Evolutionary conservation across 441 rosid genomes (phyloP).

Genomic region (Erodium moschatum): DNA sequence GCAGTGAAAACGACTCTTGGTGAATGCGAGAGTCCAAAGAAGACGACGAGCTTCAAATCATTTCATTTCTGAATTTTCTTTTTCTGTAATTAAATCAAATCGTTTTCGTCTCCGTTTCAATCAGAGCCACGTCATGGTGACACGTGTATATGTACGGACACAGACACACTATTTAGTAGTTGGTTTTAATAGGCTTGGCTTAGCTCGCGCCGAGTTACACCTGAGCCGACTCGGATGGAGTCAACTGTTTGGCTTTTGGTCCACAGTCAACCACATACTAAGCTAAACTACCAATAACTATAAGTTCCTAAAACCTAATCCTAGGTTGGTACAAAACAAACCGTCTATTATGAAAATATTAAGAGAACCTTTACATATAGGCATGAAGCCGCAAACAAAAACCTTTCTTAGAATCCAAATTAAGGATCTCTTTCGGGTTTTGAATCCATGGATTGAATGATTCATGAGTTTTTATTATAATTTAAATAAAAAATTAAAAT

Average conservation of each 20-base stretch:
- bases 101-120: background rate
- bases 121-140: background rate
- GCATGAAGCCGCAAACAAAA: no score
- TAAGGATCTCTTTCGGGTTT: no score
- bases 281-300: background rate
- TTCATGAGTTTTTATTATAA: no score
- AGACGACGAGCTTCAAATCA: constrained; percentile 5
- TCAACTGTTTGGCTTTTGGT: background rate
- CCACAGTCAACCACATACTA: background rate
- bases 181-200: background rate
- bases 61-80: background rate
- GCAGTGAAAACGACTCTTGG: background rate
- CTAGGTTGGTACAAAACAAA: no score
- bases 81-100: background rate
- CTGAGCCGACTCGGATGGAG: background rate
- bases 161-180: background rate
- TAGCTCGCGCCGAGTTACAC: background rate
- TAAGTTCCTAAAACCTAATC: no score
- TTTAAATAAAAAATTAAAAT: no score
- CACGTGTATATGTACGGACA: background rate
- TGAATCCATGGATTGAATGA: no score
- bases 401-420: no score
- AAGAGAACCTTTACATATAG: no score
- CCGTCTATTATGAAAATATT: no score
- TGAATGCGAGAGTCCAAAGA: no score